A percentile compares a stretch with the other conserved stretches of the same genome.
These are phyloP conservation scores for Dendrobium nobile DNA, from an alignment of 106 monocot species.

Conservation along the genomic window DNA sequence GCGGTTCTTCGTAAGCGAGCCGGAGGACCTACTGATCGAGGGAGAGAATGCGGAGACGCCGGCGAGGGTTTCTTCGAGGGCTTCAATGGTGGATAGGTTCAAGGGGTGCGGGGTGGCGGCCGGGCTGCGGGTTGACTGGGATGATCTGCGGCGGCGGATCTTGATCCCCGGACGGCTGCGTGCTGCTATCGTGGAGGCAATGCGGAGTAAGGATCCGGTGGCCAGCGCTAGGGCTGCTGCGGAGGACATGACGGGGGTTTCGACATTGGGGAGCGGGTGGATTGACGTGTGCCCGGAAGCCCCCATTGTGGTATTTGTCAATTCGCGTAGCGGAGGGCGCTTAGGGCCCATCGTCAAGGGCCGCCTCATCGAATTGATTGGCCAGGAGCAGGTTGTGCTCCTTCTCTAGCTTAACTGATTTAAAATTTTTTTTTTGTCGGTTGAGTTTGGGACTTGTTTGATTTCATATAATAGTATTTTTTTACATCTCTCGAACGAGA, in stretches of 20 bases:
- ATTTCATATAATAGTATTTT: background rate
- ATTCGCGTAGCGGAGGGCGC: constrained; percentile 77
- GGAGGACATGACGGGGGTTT: background rate
- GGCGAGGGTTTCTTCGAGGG: constrained; percentile 25
- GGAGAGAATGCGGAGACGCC: constrained; percentile 14
- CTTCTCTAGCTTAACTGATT: background rate
- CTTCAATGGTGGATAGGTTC: constrained; percentile 54
- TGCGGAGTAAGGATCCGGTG: constrained; percentile 26
- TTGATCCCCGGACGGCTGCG: constrained; percentile 55
- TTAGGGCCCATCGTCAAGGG: constrained; percentile 60
- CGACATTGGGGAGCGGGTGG: background rate
- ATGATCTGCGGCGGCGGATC: constrained; percentile 49
- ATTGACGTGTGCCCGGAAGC: constrained; percentile 35
- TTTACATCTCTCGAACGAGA: background rate
- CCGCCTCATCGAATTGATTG: constrained; percentile 66
- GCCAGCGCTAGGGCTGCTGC: constrained; percentile 12
- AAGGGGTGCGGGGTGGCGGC: constrained; percentile 36
- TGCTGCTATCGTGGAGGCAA: constrained; percentile 47
- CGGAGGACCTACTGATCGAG: background rate
- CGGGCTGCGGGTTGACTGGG: constrained; percentile 56
- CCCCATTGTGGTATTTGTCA: constrained; percentile 83
- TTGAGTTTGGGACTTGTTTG: background rate
- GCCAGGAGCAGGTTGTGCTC: constrained; percentile 60
- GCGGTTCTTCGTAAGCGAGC: constrained; percentile 1
- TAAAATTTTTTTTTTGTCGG: background rate